phyloP scores from a whole-genome alignment of 2,329 filamentous ascomycete species.

The Teratosphaeria destructans region DNA sequence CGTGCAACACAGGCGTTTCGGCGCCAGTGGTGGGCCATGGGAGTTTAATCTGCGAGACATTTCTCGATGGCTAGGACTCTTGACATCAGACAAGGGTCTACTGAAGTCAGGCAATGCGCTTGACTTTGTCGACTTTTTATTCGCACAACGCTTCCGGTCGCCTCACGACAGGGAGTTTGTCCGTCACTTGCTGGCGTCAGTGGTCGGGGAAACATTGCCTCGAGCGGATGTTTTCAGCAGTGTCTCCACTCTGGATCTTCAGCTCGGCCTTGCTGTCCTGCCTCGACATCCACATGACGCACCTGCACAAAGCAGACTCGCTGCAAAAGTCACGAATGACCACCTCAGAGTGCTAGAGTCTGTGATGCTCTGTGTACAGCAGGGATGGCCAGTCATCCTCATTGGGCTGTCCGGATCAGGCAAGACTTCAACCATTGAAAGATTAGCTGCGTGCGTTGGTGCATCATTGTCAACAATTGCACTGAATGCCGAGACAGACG shows the following conservation, averaged over 20 bases:
- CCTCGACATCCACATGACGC: not conserved
- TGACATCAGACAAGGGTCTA: conserved; percentile 50
- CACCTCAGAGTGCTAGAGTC: conserved; percentile 71
- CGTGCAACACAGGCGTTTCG: conserved; percentile 44
- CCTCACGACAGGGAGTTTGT: conserved; percentile 57
- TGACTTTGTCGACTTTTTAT: conserved; percentile 72
- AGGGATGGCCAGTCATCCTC: conserved; percentile 80
- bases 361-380: conserved; percentile 73
- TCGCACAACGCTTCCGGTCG: conserved; percentile 78
- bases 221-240: conserved; percentile 58
- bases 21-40: conserved; percentile 64
- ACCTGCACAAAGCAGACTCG: not conserved
- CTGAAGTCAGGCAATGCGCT: conserved; percentile 50
- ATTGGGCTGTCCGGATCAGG: conserved; percentile 78
- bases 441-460: conserved; percentile 70
- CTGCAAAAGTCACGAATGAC: not conserved
- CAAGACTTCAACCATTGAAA: conserved; percentile 70
- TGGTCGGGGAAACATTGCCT: conserved; percentile 44
- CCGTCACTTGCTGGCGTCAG: conserved; percentile 52
- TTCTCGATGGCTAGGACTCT: conserved; percentile 72
- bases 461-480: conserved; percentile 70
- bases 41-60: conserved; percentile 92
- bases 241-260: conserved; percentile 53
- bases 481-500: conserved; percentile 90
- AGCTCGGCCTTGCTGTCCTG: conserved; percentile 70